Base-by-base conservation (phyloP, 495 filamentous ascomycete species). In the Aspergillus incahuasiensis region DNA sequence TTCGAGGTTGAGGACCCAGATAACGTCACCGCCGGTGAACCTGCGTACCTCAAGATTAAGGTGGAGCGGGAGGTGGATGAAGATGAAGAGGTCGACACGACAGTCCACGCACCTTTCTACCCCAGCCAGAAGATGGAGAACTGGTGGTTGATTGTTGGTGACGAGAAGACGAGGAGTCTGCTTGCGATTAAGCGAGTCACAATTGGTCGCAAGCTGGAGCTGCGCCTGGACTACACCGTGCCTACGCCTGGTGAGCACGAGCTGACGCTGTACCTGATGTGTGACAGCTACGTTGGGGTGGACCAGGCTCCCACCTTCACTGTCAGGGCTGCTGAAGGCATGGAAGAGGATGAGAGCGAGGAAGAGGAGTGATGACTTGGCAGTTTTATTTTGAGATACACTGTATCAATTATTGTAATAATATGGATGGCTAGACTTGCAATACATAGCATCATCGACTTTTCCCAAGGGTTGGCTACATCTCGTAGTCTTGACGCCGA, bases 31-130 rank as follows among this genome's bases (percentile, higher is more conserved):
- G 86, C 92, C 4, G 90, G 90, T 58, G 81, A 86, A 43, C 88
- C 91, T 15, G 79, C 90, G 16, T 89, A 92, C 64, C 79, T 99
- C 65, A 90, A 87, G 65, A 81, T 99, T 67, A 86, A 85, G 65
- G 86, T 97, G 58, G 86, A 91, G 67, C 87, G 94, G 18, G 91
- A 96, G 48, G 74, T 95, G 0, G 86, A 90, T 32, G 85, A 87
- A 44, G 84, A 84, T 30, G 81, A 83, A 24, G 89, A 94, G 60
- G 80, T 86, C 2, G 88, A 96, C 64, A 83, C 87, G 0, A 86
- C 87, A 38, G 94, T 97, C 3, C 91, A 97, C 68, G 92, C 94
- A 54, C 94, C 94, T 9, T 99, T 96, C 82, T 99, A 92, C 66
- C 92, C 94, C 9, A 79, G 64, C 46, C 83, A 84, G 67, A 99